Evolutionary conservation across 352 stramenopile species (phyloP), one percentile per base, ranked within the genome.

Genomic region (Phytophthora megakarya): DNA sequence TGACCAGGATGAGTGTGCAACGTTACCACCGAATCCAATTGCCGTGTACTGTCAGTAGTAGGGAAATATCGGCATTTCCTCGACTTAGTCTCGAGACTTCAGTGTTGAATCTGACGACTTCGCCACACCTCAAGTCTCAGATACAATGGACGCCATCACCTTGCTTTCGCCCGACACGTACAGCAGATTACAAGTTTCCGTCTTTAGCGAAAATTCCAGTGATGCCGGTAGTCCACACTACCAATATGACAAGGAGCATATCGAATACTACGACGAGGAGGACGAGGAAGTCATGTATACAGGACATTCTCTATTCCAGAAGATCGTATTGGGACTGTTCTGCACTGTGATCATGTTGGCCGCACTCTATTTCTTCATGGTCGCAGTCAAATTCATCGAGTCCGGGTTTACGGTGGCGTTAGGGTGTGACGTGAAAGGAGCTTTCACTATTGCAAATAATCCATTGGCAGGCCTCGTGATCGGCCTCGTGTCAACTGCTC

Each of bases 361-460:
- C 16, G 67, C 85, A 3, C 60, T 91, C 35, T 94, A 91, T 61
- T 89, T 87, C 44, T 93, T 96, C 70, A 78, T 93, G 55, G 72
- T 93, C 23, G 74, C 75, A 9, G 71, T 94, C 61, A 81, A 88
- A 45, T 73, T 93, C 53, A 82, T 96, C 44, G 81, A 80, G 22
- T 81, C 79, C 26, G 67, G 72, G n/a, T 84, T 90, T 58, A 90
- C 84, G 39, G 65, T 94, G 10, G 54, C 86, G 22, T 65, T 86
- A 3, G 81, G 80, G 19, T 92, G 81, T 60, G 50, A 66, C 3
- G 73, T 80, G 16, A 72, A 88, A 42, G 68, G 68, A 21, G 72
- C 85, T 16, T 92, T 94, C 64, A 62, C 69, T 22, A 83, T 85
- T 32, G 73, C 80, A 40, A 66, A 78, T 58, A 92, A 89, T 51